These are phyloP conservation scores for Yarrowia sp. DNA, from an alignment of 805 yeast genomes.

Conservation along the genomic window DNA sequence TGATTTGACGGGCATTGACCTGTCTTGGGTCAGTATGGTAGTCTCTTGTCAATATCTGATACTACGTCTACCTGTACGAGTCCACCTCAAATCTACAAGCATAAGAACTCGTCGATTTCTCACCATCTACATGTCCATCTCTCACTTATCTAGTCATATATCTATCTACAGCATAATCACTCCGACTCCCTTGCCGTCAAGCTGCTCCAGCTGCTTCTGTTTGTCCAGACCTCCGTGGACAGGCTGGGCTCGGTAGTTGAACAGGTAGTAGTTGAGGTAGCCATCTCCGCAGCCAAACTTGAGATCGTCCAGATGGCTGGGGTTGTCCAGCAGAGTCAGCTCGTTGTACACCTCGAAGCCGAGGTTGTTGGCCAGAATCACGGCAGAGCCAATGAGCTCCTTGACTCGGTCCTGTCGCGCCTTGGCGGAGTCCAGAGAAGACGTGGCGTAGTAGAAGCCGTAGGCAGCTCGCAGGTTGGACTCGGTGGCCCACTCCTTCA, in stretches of 20 bases:
- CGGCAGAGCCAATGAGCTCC: constrained; percentile 71
- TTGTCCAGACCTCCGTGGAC: constrained; percentile 79
- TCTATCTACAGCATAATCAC: constrained; percentile 73
- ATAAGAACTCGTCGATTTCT: too few species aligned
- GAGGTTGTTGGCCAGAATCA: constrained; percentile 70
- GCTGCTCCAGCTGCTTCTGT: constrained; percentile 55
- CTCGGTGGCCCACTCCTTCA: constrained; percentile 62
- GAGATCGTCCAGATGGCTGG: constrained; percentile 77
- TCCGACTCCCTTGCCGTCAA: constrained; percentile 73
- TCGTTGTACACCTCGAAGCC: constrained; percentile 94
- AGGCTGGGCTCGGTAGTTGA: constrained; percentile 85
- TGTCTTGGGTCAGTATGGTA: too few species aligned
- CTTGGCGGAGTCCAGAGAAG: constrained; percentile 57
- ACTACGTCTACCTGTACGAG: too few species aligned
- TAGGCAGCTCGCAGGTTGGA: constrained; percentile 83
- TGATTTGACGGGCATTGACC: too few species aligned
- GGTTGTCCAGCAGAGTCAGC: constrained; percentile 86
- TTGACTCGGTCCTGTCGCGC: constrained; percentile 59
- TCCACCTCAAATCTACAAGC: too few species aligned
- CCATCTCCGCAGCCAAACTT: constrained; percentile 97
- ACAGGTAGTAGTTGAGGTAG: constrained; percentile 83
- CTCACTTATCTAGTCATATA: neutral
- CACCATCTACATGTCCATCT: too few species aligned
- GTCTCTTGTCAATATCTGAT: too few species aligned
- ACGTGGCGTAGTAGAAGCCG: constrained; percentile 86